Evolutionary conservation across 2,329 filamentous ascomycete species (phyloP).

Genomic region (Trichoderma sp.): DNA sequence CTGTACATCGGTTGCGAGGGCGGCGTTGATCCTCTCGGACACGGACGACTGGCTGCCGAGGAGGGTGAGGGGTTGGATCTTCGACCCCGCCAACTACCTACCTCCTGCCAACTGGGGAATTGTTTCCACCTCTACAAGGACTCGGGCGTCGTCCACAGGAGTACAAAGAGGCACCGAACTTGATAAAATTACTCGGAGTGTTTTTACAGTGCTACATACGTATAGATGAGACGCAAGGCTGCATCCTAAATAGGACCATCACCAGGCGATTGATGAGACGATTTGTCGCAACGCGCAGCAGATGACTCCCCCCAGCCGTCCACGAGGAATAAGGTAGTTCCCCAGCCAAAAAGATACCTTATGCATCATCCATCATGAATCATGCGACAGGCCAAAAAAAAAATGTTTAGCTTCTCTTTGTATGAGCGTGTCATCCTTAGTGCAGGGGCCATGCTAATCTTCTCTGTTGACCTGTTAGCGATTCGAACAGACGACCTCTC

Average conservation of each 20-base stretch:
- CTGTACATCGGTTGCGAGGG: constrained; percentile 8
- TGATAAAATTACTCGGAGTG: too few relatives aligned
- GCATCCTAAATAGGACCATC: too few relatives aligned
- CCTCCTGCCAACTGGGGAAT: background rate
- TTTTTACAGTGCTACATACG: too few relatives aligned
- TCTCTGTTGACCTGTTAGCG: constrained; percentile 41
- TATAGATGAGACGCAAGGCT: too few relatives aligned
- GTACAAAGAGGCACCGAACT: too few relatives aligned
- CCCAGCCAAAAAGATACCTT: too few relatives aligned
- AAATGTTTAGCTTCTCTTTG: constrained; percentile 67
- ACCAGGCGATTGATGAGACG: too few relatives aligned
- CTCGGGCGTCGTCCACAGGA: background rate
- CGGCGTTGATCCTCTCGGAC: background rate
- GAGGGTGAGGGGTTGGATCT: background rate
- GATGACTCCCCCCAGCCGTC: too few relatives aligned
- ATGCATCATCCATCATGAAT: too few relatives aligned
- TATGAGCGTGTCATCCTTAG: constrained; percentile 94
- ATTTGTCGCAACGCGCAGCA: too few relatives aligned
- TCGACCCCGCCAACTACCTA: background rate
- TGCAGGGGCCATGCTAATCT: constrained; percentile 82
- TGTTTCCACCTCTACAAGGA: background rate
- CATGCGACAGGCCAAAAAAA: constrained; percentile 6
- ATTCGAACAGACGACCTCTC: constrained; percentile 27
- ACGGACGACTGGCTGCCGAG: background rate
- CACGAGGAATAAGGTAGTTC: too few relatives aligned